Evolutionary conservation across 192 early-diverging fungal species (phyloP).

Genomic region (Allomyces macrogynus): DNA sequence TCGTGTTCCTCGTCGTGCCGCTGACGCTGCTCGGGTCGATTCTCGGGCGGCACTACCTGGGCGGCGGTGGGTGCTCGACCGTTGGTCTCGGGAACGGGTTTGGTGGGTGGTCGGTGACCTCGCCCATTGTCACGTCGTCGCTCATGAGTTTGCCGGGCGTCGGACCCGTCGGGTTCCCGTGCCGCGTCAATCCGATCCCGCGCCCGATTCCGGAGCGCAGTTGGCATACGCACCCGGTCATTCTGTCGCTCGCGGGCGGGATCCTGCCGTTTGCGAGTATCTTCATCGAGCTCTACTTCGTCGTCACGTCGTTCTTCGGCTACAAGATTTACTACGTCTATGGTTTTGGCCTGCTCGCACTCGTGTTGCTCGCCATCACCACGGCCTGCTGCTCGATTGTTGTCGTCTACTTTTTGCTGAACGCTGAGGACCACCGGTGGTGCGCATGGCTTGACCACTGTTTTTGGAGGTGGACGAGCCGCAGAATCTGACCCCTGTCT

Average conservation of each 20-base stretch:
- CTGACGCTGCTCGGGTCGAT: constrained; percentile 62
- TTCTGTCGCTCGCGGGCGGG: constrained; percentile 58
- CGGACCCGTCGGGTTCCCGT: constrained; percentile 41
- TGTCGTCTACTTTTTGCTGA: constrained; percentile 76
- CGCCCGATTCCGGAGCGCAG: constrained; percentile 77
- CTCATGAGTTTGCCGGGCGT: constrained; percentile 7
- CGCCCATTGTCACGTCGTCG: not conserved
- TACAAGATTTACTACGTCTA: constrained; percentile 84
- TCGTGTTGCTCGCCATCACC: constrained; percentile 61
- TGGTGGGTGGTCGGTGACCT: not conserved
- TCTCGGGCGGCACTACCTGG: constrained; percentile 32
- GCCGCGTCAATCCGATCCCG: constrained; percentile 81
- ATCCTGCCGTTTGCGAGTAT: constrained; percentile 80
- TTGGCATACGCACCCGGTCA: constrained; percentile 51
- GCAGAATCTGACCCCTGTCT: constrained; percentile 19
- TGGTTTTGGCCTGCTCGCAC: constrained; percentile 78
- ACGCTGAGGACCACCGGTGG: constrained; percentile 69
- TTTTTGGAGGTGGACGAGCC: constrained; percentile 8
- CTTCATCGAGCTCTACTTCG: constrained; percentile 93
- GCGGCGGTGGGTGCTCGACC: not conserved
- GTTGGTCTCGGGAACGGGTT: not conserved
- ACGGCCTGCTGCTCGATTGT: constrained; percentile 71
- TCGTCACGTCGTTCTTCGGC: constrained; percentile 86
- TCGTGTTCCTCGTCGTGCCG: constrained; percentile 65
- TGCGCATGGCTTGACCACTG: constrained; percentile 2